Base-by-base conservation (phyloP, 2,329 filamentous ascomycete genomes). In the Fusarium incarnatum region DNA sequence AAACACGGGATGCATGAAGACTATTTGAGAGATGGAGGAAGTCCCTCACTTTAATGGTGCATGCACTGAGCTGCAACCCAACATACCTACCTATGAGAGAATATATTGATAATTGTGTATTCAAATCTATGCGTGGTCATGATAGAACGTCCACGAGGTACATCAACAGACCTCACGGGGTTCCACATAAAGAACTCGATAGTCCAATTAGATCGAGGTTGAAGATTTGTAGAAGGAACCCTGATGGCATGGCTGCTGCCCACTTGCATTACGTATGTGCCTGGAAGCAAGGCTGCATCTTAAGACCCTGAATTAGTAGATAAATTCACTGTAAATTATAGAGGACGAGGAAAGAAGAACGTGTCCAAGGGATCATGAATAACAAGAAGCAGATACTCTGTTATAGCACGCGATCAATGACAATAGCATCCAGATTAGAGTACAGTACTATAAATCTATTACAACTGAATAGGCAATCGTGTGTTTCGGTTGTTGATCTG, bases 211-310 rank as follows among this genome's bases (percentile, higher is more conserved):
- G 41, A 25, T 49, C 12, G 22, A 53, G 49, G n/a, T 25, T 18
- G 47, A 34, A 30, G 42, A 58, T 50, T 44, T 41, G 13, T 23
- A 37, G 22, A 70, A 58, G 57, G 62, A 49, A 74, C 72, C 72
- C 70, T 74, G 72, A 74, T 73, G 70, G 66, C 47, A 69, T 50
- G 23, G 22, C 22, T 34, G 30, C 22, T 52, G 32, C 12, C 49
- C 34, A 42, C 49, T 28, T 40, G 34, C 27, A 47, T 63, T 56
- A 56, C 48, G 58, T 63, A 52, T 47, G 67, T 61, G 49, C 55
- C 50, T 32, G 48, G 42, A 46, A 46, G 25, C 40, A 48, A 52
- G 44, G 16, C 56, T 56, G 13, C 23, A 50, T 25, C 27, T 40
- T 25, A 55, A 45, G 64, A 67, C 58, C 71, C 71, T 68, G 66